phyloP scores from a whole-genome alignment of 2,329 filamentous ascomycete species.

The Venturia asperata region DNA sequence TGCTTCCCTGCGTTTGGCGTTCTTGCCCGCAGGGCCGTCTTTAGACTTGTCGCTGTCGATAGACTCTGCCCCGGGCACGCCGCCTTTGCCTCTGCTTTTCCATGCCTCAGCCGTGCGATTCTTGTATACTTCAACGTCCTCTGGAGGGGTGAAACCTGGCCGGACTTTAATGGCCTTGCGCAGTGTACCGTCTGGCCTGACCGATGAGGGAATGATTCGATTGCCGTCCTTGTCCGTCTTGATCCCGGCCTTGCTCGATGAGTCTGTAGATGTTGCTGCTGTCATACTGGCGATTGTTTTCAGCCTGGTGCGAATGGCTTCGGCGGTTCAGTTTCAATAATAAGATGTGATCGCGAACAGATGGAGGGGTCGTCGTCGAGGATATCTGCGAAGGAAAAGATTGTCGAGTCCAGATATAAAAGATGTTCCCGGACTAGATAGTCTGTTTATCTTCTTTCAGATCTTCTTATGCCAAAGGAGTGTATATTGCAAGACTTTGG shows the following conservation, averaged over 20 bases:
- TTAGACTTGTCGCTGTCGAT: slow-evolving; percentile 47
- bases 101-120: slow-evolving; percentile 82
- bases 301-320: slow-evolving; percentile 12
- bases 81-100: slow-evolving; percentile 63
- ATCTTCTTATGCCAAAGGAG: not conserved
- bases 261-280: slow-evolving; percentile 13
- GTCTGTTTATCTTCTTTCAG: not conserved
- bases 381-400: not conserved
- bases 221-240: slow-evolving; percentile 68
- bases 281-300: slow-evolving; percentile 17
- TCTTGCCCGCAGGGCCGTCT: slow-evolving; percentile 60
- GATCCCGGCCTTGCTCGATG: slow-evolving; percentile 46
- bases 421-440: not conserved
- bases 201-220: slow-evolving; percentile 81
- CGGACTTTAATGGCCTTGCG: slow-evolving; percentile 90
- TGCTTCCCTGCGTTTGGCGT: slow-evolving; percentile 69
- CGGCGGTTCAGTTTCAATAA: not conserved
- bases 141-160: slow-evolving; percentile 86
- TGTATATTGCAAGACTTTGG: not conserved
- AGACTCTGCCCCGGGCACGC: slow-evolving; percentile 65
- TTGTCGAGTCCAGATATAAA: not conserved
- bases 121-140: slow-evolving; percentile 95
- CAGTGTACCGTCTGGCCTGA: slow-evolving; percentile 80
- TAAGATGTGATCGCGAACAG: not conserved
- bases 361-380: not conserved